Percentiles rank a stretch among this genome's conserved stretches.
Evolutionary conservation across 2,329 filamentous ascomycete species (phyloP).

Genomic region (Clonostachys sp.): DNA sequence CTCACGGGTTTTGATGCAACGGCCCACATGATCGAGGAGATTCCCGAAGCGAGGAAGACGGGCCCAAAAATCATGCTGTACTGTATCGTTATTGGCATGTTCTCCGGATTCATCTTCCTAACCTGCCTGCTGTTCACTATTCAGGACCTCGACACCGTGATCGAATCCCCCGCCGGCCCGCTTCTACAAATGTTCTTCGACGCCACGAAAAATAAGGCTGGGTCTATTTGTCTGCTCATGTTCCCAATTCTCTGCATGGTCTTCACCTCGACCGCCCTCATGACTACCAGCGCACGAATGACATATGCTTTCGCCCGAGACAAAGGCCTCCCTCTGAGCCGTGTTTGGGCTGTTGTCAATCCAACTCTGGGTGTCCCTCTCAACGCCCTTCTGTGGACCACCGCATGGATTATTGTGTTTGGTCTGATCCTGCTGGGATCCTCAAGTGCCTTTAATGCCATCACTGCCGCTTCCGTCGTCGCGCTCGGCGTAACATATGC

Average conservation of each 20-base stretch:
- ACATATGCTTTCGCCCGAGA: conserved; percentile 62
- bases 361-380: conserved; percentile 57
- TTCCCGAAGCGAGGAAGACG: conserved; percentile 32
- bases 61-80: conserved; percentile 36
- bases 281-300: conserved; percentile 64
- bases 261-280: conserved; percentile 58
- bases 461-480: conserved; percentile 67
- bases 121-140: conserved; percentile 61
- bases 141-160: conserved; percentile 50
- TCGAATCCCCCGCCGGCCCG: conserved; percentile 49
- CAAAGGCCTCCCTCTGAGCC: conserved; percentile 59
- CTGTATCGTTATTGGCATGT: conserved; percentile 28
- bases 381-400: conserved; percentile 59
- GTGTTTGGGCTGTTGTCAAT: conserved; percentile 57
- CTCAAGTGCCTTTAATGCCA: conserved; percentile 63
- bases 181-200: conserved; percentile 58
- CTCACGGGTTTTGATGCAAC: conserved; percentile 37
- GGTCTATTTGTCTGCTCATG: conserved; percentile 61
- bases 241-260: conserved; percentile 60
- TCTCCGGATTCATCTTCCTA: conserved; percentile 46
- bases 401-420: conserved; percentile 59
- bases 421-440: conserved; percentile 68
- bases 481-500: conserved; percentile 69
- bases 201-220: conserved; percentile 56
- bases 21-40: conserved; percentile 40